phyloP scores from a whole-genome alignment of 768 basidiomycete species.

The Rhodosporidiobolus odoratus region DNA sequence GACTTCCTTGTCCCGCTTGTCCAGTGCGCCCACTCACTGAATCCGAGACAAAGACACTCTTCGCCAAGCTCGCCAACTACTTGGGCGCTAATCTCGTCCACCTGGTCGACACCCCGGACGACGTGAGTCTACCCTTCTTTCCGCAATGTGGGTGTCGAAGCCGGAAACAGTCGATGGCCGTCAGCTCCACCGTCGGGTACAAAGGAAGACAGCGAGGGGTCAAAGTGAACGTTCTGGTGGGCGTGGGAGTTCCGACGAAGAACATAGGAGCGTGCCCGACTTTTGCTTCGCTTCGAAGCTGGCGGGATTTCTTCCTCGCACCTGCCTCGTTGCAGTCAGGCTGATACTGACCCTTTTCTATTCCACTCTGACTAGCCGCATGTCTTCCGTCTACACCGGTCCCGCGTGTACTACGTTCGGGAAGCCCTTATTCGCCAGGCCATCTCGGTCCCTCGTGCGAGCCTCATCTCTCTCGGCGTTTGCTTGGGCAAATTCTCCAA shows the following conservation, averaged over 20 bases:
- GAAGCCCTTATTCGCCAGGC: conserved; percentile 88
- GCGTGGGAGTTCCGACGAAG: no score
- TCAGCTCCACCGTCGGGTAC: no score
- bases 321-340: neutral
- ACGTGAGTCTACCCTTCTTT: conserved; percentile 8
- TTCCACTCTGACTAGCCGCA: conserved; percentile 19
- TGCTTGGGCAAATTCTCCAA: conserved; percentile 98
- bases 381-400: conserved; percentile 76
- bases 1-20: neutral
- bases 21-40: conserved; percentile 90
- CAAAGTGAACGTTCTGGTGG: no score
- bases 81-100: conserved; percentile 96
- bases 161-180: no score
- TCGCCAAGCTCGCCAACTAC: conserved; percentile 95
- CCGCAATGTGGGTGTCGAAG: conserved; percentile 50
- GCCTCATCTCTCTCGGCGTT: conserved; percentile 85
- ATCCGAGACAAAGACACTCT: conserved; percentile 92
- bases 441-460: conserved; percentile 85
- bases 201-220: no score
- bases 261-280: no score
- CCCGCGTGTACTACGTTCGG: conserved; percentile 93
- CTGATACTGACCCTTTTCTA: neutral
- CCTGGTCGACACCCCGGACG: conserved; percentile 38
- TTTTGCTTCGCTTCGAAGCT: neutral
- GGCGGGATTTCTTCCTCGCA: neutral